A percentile compares a stretch with the other conserved stretches of the same genome.
Evolutionary conservation across 768 basidiomycete genomes (phyloP).

Genomic region (Rhizopogon roseolus): DNA sequence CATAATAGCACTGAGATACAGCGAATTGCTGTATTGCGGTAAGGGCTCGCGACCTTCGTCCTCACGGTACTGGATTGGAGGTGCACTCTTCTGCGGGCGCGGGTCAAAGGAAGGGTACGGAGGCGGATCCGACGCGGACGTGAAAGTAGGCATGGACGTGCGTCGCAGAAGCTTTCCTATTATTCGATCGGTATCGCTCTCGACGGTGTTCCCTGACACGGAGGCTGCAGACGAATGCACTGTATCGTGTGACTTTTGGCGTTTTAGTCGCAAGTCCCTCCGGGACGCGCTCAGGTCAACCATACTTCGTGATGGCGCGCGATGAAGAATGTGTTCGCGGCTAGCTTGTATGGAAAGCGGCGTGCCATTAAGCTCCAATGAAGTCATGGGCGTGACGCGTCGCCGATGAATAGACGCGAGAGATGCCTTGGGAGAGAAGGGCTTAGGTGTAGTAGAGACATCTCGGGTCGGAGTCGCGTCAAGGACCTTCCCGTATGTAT

Average conservation of each 20-base stretch:
- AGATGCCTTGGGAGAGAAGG: conserved; percentile 15
- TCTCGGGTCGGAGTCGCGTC: conserved; percentile 7
- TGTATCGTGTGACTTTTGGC: conserved; percentile 13
- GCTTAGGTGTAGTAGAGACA: conserved; percentile 7
- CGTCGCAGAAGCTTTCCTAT: conserved; percentile 45
- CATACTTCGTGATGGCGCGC: conserved; percentile 61
- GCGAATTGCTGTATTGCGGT: conserved; percentile 75
- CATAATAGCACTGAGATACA: conserved; percentile 78
- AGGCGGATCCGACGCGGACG: conserved; percentile 53
- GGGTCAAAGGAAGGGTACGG: conserved; percentile 56
- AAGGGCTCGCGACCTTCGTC: conserved; percentile 74
- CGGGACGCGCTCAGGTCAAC: conserved; percentile 41
- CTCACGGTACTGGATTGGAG: conserved; percentile 41
- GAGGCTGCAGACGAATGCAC: conserved; percentile 8
- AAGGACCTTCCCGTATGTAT: conserved; percentile 5
- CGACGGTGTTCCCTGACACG: conserved; percentile 8
- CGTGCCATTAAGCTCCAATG: not conserved
- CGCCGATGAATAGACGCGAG: not conserved
- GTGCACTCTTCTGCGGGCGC: conserved; percentile 14
- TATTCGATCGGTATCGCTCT: conserved; percentile 19
- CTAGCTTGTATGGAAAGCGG: conserved; percentile 12
- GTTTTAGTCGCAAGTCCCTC: conserved; percentile 12
- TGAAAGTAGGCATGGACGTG: conserved; percentile 72
- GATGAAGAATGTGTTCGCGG: conserved; percentile 43
- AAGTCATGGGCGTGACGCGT: conserved; percentile 3